Base-by-base conservation (phyloP, 495 filamentous ascomycete species). In the Bacidia gigantensis region DNA sequence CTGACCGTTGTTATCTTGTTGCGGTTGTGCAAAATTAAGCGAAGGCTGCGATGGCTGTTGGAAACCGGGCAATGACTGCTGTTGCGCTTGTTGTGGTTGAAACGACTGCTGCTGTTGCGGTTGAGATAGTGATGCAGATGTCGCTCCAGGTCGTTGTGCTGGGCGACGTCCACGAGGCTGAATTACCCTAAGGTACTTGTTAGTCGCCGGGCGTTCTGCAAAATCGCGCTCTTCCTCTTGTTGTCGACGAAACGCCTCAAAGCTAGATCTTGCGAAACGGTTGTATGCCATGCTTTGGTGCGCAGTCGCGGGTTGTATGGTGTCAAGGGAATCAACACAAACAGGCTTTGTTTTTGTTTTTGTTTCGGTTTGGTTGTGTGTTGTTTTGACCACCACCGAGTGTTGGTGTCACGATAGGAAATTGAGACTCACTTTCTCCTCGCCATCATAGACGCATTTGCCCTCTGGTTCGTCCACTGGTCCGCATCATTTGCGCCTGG, bases 401-500 rank as follows among this genome's bases (percentile, higher is more conserved):
- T 35, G 7, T 7, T 35, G 29, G 29, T 14, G 29, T n/a, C n/a
- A n/a, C n/a, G n/a, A n/a, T n/a, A n/a, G n/a, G n/a, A n/a, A n/a
- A n/a, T n/a, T n/a, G 29, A 14, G 5, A 74, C 74, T 72, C 62
- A 77, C 74, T 65, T 76, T 67, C 74, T 67, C 45, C 50, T 67
- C 32, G 74, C 73, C 66, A 77, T 32, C 62, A 75, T 73, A 25
- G 73, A 71, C 21, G 74, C 72, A 20, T 70, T 75, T 26, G 73
- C 73, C 60, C 66, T 69, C 45, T 69, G 64, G 29, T 70, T 69
- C 35, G 45, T 50, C n/a, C 22, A 52, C 20, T 51, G 41, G n/a
- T 44, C 26, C 0, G 23, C 47, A 14, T 38, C 45, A 22, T 17
- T 17, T 9, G 20, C 17, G 20, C 20, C 20, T 20, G 52, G 40